Conservation (phyloP, 148 eudicot species). For the Cornus florida region DNA sequence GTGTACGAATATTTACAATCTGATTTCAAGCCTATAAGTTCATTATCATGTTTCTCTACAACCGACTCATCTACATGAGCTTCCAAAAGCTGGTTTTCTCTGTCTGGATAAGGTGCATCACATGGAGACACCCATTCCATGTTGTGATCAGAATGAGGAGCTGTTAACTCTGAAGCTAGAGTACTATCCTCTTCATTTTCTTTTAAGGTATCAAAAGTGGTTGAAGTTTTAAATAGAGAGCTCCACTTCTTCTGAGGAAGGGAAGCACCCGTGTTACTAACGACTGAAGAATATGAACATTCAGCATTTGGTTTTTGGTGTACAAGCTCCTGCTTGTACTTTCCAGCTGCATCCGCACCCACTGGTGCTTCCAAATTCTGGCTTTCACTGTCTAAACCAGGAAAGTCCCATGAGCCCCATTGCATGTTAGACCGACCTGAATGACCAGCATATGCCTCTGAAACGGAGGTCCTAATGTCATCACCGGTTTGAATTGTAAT, state of each 20-base stretch:
- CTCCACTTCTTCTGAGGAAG: too few species aligned
- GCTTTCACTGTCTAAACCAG: not conserved
- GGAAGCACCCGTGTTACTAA: too few species aligned
- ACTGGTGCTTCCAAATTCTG: not conserved
- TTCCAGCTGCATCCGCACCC: constrained; percentile 4
- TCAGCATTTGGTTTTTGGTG: too few species aligned
- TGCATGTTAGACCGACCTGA: not conserved
- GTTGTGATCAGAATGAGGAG: constrained; percentile 16
- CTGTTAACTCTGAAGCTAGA: constrained; percentile 12
- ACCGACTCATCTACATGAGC: constrained; percentile 2
- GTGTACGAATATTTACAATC: not conserved
- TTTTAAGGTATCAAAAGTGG: constrained; percentile 11
- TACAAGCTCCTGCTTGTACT: constrained; percentile 14
- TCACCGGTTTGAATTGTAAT: constrained; percentile 3
- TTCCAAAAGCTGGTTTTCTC: constrained; percentile 9
- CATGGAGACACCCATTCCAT: constrained; percentile 17
- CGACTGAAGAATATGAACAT: too few species aligned
- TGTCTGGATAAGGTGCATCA: constrained; percentile 5
- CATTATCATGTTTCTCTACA: constrained; percentile 8
- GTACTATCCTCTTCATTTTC: constrained; percentile 15
- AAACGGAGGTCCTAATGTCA: not conserved
- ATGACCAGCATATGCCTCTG: not conserved
- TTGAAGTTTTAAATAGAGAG: too few species aligned
- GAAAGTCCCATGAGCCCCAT: constrained; percentile 3
- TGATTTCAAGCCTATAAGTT: constrained; percentile 9